Base-by-base conservation (phyloP, 2,329 filamentous ascomycete species). In the Talaromyces rugulosus region DNA sequence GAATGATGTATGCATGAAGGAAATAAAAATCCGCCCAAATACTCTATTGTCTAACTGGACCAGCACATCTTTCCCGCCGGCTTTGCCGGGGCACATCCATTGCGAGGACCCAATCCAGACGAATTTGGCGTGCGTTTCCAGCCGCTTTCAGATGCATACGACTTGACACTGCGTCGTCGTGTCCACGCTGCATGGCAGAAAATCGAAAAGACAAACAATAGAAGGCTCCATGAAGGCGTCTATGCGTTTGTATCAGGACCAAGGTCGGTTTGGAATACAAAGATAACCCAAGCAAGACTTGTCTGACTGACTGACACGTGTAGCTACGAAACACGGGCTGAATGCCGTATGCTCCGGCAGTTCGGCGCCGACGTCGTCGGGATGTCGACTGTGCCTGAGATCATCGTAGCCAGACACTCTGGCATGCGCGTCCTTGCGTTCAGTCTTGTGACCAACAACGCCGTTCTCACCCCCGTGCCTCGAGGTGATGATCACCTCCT, bases 371-470 rank as follows among this genome's bases (percentile, higher is more conserved):
- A 89, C 69, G 77, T 89, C n/a, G 87, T 89, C 1, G 87, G 87
- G 14, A 89, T 89, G 87, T 88, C 85, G 34, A 89, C 87, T 0
- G 86, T 89, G 31, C 87, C 87, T 7, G 87, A 89, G 69, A 87
- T 89, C 58, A 82, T 89, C 56, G 85, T 87, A 16, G 87, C 87
- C 34, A 80, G 87, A 65, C 87, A 89, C 71, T 82, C 80, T 59
- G 84, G 83, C n/a, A 81, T 89, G 67, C 78, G 82, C 31, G 83
- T 89, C 6, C 75, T 89, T 42, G 87, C 85, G 5, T 82, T 89
- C 69, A 88, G 86, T 69, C 74, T 89, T 55, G 86, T 89, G 27
- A 89, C 87, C 16, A 89, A 89, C 72, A 83, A 81, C 30, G 83
- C 84, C 7, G 84, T 89, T 5, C 73, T 88, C 53, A 81, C 86